A percentile compares a stretch with the other conserved stretches of the same genome.
These are phyloP conservation scores for Myriosclerotinia curreyana DNA, from an alignment of 2,329 filamentous ascomycete species.

Conservation along the genomic window DNA sequence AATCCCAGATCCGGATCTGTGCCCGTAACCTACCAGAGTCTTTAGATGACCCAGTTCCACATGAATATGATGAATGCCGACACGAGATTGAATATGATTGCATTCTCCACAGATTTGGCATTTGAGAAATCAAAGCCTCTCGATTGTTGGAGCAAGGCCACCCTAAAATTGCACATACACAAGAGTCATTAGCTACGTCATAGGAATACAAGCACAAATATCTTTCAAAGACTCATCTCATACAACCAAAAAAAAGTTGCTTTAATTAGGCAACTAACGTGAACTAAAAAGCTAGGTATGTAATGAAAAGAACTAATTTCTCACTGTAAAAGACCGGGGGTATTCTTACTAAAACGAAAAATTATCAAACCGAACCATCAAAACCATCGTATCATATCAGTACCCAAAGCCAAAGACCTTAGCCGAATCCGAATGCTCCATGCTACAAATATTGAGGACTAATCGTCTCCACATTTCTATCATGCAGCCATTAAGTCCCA, in stretches of 20 bases:
- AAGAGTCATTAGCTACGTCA: no score
- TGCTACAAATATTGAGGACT: not conserved
- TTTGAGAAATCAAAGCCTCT: no score
- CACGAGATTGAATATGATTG: no score
- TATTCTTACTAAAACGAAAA: slow-evolving; percentile 8
- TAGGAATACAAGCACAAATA: not conserved
- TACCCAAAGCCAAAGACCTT: not conserved
- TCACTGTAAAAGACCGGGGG: not conserved
- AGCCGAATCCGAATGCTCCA: not conserved
- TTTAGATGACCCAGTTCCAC: no score
- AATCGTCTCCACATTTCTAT: not conserved
- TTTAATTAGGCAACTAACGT: not conserved
- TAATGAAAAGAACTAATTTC: not conserved
- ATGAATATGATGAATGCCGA: no score
- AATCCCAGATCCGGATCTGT: no score
- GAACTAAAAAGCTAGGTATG: not conserved
- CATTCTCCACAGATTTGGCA: no score
- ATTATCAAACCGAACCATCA: not conserved
- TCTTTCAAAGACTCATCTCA: not conserved
- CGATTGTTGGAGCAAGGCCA: no score
- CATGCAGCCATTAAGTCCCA: not conserved
- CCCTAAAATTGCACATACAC: no score
- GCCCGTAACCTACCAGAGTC: no score
- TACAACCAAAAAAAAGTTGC: not conserved
- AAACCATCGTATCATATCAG: not conserved